Evolutionary conservation across 2,329 filamentous ascomycete genomes (phyloP), one percentile per base, ranked within the genome.

Genomic region (Alternaria postmessia): DNA sequence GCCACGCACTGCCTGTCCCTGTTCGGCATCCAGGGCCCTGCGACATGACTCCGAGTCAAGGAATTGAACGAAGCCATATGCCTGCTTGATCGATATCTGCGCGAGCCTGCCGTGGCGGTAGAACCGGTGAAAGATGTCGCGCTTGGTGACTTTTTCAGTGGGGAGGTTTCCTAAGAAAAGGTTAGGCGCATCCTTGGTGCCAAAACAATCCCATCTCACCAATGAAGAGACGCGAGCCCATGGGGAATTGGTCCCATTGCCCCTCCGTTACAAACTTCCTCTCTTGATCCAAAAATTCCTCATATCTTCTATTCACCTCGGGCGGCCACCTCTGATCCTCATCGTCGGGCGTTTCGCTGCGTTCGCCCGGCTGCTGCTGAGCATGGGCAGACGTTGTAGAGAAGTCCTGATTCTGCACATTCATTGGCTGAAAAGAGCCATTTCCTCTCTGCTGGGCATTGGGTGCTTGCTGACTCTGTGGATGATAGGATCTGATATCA

Each of bases 1-100:
- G n/a, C 94, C 94, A 73, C 92, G 88, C 38, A 98, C 88, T 65
- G 93, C 87, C 41, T 88, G 86, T 9, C 92, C 93, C 78, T 98
- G 92, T 62, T 97, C 88, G 36, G 85, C 85, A 36, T 91, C 84
- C 69, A 98, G 85, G 5, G 94, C 94, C 46, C 85, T 84, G 57
- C 86, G 84, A 65, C 93, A 96, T 72, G 94, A 90, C 3, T 86
- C 84, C 4, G 89, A 82, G 30, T 92, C 89, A 66, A 97, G 86
- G 67, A 96, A 99, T 76, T 98, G 95, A 36, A 98, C 93, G 75
- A 98, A 99, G 1, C 95, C 95, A 79, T 97, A 98, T 1, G 94
- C 94, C 67, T 95, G 93, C 79, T 98, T 98, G 70, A 98, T 92
- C 1, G 93, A 96, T 61, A 98, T 95, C 76, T 99, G 95, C 2